Base-by-base conservation (phyloP, 2,329 filamentous ascomycete species). In the Aspergillus intermedius region DNA sequence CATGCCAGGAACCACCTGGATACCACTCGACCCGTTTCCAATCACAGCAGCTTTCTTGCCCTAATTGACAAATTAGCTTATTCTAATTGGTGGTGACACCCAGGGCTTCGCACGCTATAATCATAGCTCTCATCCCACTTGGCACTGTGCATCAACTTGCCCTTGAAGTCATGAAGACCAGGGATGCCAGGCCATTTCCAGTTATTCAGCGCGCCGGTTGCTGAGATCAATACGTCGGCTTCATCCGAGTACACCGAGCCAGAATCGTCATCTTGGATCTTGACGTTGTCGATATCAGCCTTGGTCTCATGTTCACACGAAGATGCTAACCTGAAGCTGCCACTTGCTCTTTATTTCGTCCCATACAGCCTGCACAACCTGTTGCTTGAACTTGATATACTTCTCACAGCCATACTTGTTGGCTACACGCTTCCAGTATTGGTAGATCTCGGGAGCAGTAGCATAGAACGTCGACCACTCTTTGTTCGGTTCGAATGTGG, bases 381-480 rank as follows among this genome's bases (percentile, higher is more conserved):
- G 67, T 52, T 73, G 73, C 23, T 67, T 67, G 25, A 77, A 55
- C 52, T 74, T 74, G 61, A 78, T 66, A 49, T 74, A 71, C 52
- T 73, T 73, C 52, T 72, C 68, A 51, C 75, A 73, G 34, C 70
- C 65, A 47, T 73, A 69, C 45, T 73, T 69, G 8, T 66, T 54
- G 15, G 69, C 72, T 25, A 77, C 69, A 1, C 59, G 61, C 53
- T 76, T 74, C 50, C 77, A 65, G 49, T 78, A 78, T 15, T 64
- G 58, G 63, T 72, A 73, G 10, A 79, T 78, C 57, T 78, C 74
- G 1, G 70, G 66, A 0, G 71, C 67, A 25, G 69, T 70, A 2
- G 71, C 73, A 56, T 76, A 78, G 57, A 75, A 77, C 10, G 72
- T 68, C 5, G 68, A 69, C 75, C 74, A 77, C 65, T 75, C 60